Base-by-base conservation (phyloP, 176 grass and related monocot species). In the Tuctoria greenei region DNA sequence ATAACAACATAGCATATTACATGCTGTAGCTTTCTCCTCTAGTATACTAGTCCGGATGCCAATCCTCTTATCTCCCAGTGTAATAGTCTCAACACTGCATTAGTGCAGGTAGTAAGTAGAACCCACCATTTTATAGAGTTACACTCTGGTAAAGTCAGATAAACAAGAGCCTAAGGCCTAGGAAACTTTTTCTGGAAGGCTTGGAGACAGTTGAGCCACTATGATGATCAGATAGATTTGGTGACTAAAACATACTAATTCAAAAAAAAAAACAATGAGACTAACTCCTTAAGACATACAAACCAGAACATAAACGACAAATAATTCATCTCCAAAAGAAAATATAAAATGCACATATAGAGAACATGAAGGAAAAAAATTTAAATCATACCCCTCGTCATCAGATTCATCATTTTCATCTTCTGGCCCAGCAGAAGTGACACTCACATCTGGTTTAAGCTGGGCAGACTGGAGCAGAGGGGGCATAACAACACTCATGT, bases 1-100 rank as follows among this genome's bases (percentile, higher is more conserved):
- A 50, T 96, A 96, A 61, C 93, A 96, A 80, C 84, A 87, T 11
- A 96, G 74, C 93, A 96, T 96, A 76, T 87, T 89, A 78, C 89
- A 96, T 75, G 93, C 89, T 43, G 89, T 89, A 64, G 89, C 86
- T 92, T 96, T 96, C 60, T 96, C 89, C 75, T 96, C 89, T 75
- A 96, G 79, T 44, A 93, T 52, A 80, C 91, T 93, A 41, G 91
- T 93, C 39, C 78, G 37, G 75, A 93, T 93, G 28, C 87, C 91
- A 42, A 93, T 90, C 45, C 91, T 90, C 72, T 93, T 93, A 85
- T 93, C 87, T 59, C 91, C 91, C 57, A 93, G 78, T 27, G 87
- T 87, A 64, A 93, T 93, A 64, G 87, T 93, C 73, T 90, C 91
- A 23, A 93, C 75, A 72, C 91, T 93, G 77, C 69, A 89, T 81